phyloP scores from a whole-genome alignment of 202 grass and related monocot species.

The Digitaria exilis region DNA sequence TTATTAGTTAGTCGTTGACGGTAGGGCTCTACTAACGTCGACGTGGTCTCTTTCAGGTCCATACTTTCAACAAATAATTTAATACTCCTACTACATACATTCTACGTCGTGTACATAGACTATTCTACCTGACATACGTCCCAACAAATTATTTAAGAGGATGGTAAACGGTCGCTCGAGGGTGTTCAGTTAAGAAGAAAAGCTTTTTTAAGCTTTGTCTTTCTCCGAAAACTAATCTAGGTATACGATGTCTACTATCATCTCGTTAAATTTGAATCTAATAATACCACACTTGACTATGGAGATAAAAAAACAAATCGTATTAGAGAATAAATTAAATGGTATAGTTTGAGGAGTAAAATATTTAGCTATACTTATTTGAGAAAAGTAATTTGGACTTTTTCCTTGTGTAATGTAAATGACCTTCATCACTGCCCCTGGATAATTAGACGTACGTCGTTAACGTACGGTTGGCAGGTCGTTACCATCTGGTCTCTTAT shows the following conservation, averaged over 20 bases:
- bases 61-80: background rate
- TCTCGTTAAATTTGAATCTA: too few species aligned
- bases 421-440: too few species aligned
- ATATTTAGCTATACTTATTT: too few species aligned
- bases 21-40: background rate
- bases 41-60: background rate
- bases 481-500: background rate
- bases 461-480: conserved; percentile 2
- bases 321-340: too few species aligned
- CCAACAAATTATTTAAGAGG: background rate
- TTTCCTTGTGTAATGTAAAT: too few species aligned
- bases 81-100: background rate
- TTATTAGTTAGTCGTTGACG: background rate
- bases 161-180: background rate
- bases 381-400: too few species aligned
- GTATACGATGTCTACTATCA: too few species aligned
- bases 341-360: too few species aligned
- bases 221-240: background rate
- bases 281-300: too few species aligned
- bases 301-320: too few species aligned
- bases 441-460: background rate
- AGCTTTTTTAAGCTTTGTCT: background rate
- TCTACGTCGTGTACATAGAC: background rate
- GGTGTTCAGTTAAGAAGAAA: background rate
- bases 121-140: background rate